These are phyloP conservation scores for Aechmea fasciata DNA, from an alignment of 176 grass and related monocot species.

Conservation along the genomic window DNA sequence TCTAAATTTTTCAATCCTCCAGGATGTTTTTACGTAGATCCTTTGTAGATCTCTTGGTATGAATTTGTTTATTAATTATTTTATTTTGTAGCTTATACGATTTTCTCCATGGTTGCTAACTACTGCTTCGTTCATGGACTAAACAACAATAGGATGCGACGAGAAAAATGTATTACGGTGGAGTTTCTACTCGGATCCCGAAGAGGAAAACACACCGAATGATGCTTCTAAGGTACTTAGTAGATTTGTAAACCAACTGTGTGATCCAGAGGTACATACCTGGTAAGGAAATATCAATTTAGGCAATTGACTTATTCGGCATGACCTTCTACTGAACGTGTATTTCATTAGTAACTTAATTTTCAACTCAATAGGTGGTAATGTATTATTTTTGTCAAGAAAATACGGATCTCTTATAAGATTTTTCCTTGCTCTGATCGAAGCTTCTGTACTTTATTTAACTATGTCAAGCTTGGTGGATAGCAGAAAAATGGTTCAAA, in stretches of 20 bases:
- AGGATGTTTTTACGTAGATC: too few species aligned
- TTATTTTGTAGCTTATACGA: too few species aligned
- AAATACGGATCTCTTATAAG: neutral
- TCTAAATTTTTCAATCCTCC: too few species aligned
- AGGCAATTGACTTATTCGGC: neutral
- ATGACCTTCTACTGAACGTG: neutral
- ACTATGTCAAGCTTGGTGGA: too few species aligned
- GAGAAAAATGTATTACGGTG: slow-evolving; percentile 65
- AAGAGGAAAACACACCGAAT: slow-evolving; percentile 27
- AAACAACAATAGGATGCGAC: slow-evolving; percentile 55
- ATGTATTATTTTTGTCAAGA: neutral
- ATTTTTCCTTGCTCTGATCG: neutral
- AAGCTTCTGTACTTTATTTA: neutral
- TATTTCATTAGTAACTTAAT: neutral
- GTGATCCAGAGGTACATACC: too few species aligned
- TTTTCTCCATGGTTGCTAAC: neutral
- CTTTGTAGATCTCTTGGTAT: too few species aligned
- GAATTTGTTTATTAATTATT: too few species aligned
- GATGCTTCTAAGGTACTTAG: slow-evolving; percentile 22
- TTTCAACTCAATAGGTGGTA: neutral
- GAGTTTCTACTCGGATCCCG: slow-evolving; percentile 71
- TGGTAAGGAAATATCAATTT: too few species aligned
- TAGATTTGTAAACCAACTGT: slow-evolving; percentile 44
- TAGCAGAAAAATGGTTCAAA: neutral
- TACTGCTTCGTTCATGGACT: slow-evolving; percentile 2